Evolutionary conservation across 805 yeast genomes (phyloP).

Genomic region (Candida dajiaensis): DNA sequence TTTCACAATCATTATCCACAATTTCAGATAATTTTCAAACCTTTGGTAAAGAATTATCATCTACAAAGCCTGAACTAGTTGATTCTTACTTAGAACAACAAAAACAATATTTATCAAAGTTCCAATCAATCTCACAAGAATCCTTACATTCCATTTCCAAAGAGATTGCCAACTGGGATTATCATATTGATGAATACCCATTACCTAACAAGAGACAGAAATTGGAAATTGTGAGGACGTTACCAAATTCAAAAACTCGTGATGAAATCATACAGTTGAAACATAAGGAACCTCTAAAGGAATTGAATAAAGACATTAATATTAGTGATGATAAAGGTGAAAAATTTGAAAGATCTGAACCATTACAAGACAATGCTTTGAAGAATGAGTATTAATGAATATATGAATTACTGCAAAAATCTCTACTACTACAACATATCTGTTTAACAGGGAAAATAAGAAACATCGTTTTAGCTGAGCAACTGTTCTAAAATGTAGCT

Average conservation of each 20-base stretch:
- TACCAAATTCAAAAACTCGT: conserved; percentile 13
- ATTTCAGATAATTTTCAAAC: conserved; percentile 9
- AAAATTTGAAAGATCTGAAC: neutral
- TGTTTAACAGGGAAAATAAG: too few species aligned
- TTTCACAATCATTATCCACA: conserved; percentile 10
- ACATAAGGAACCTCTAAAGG: neutral
- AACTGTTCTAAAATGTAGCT: too few species aligned
- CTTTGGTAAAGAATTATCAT: conserved; percentile 8
- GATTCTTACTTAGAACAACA: conserved; percentile 11
- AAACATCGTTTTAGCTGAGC: too few species aligned
- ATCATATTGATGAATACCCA: conserved; percentile 8
- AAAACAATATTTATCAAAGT: conserved; percentile 2
- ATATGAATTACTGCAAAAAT: too few species aligned
- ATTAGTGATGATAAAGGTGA: neutral
- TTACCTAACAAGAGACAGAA: conserved; percentile 18
- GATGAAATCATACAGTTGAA: conserved; percentile 9
- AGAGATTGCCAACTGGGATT: conserved; percentile 1
- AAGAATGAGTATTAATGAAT: neutral
- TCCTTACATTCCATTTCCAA: conserved; percentile 5
- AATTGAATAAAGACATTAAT: neutral
- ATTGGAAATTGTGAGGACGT: conserved; percentile 1
- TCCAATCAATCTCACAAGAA: conserved; percentile 1
- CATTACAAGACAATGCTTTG: neutral
- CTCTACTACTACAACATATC: too few species aligned
- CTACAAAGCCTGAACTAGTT: conserved; percentile 14